Conservation (phyloP, 306 rosid genomes). For the Alnus rubra region DNA sequence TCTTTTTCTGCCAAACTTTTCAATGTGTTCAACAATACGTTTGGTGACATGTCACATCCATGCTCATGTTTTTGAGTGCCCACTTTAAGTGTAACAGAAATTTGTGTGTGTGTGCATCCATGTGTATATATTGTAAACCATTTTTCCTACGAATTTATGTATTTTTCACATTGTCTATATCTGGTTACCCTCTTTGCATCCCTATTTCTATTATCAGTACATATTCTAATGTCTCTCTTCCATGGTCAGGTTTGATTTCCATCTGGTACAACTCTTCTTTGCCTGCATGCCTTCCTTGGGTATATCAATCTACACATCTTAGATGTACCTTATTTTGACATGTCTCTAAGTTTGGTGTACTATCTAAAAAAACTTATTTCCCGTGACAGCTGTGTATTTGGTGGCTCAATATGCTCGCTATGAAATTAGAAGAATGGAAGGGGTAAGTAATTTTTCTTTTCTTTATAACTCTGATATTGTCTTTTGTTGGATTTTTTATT, state of each 20-base stretch:
- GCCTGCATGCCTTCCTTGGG: slow-evolving; percentile 90
- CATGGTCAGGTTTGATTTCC: slow-evolving; percentile 79
- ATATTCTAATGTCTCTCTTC: slow-evolving; percentile 32
- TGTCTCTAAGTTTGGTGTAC: slow-evolving; percentile 8
- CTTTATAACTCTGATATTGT: slow-evolving; percentile 5
- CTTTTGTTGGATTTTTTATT: not conserved
- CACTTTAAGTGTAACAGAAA: not conserved
- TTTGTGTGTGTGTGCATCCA: not conserved
- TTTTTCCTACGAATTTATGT: not conserved
- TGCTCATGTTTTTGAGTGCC: not conserved
- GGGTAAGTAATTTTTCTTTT: slow-evolving; percentile 38
- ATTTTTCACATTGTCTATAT: not conserved
- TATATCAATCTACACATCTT: slow-evolving; percentile 30
- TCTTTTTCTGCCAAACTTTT: not conserved
- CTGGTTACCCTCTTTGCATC: slow-evolving; percentile 3
- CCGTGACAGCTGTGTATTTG: slow-evolving; percentile 76
- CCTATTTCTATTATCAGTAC: slow-evolving; percentile 4
- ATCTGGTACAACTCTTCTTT: slow-evolving; percentile 80
- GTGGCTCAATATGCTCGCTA: slow-evolving; percentile 90
- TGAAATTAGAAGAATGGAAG: slow-evolving; percentile 80
- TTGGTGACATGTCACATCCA: not conserved
- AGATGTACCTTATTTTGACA: not conserved
- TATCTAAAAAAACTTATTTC: slow-evolving; percentile 27
- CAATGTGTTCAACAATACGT: not conserved
- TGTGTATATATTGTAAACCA: not conserved